These are phyloP conservation scores for Paracorniculantispora psalliotae DNA, from an alignment of 2,329 filamentous ascomycete species.

Conservation along the genomic window DNA sequence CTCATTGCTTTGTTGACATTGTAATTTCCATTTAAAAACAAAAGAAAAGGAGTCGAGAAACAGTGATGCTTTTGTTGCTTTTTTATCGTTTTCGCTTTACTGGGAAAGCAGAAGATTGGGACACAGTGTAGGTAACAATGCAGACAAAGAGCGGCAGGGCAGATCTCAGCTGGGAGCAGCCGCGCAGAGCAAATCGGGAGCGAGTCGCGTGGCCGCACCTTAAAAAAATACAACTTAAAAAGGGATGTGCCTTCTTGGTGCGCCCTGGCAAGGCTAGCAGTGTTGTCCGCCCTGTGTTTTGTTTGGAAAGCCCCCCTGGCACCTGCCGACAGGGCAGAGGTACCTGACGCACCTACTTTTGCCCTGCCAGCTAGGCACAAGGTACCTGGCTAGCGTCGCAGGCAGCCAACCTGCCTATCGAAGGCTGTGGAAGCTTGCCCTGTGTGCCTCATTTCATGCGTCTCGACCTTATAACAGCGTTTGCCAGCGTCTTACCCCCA, in stretches of 20 bases:
- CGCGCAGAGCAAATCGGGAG: neutral
- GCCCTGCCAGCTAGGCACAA: too few relatives aligned
- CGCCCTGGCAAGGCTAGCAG: neutral
- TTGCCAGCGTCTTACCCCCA: too few relatives aligned
- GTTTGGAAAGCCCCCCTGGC: slow-evolving; percentile 1
- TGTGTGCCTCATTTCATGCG: neutral
- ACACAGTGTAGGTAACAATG: too few relatives aligned
- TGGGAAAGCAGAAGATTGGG: too few relatives aligned
- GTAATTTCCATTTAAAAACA: neutral
- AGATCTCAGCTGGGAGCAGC: slow-evolving; percentile 3
- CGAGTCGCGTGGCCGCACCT: neutral
- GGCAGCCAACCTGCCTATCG: too few relatives aligned
- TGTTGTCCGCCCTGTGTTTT: neutral
- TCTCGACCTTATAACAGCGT: neutral
- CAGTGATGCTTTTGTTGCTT: neutral
- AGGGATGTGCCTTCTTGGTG: too few relatives aligned
- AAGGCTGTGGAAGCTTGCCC: neutral
- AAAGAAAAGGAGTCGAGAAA: neutral
- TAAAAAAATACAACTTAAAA: too few relatives aligned
- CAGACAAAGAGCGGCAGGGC: neutral
- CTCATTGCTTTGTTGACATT: slow-evolving; percentile 12
- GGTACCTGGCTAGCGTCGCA: too few relatives aligned
- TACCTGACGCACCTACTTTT: too few relatives aligned
- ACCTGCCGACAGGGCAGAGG: neutral
- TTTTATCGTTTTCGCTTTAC: too few relatives aligned